Conservation (phyloP, 306 rosid genomes). For the Gleditsia sinensis region DNA sequence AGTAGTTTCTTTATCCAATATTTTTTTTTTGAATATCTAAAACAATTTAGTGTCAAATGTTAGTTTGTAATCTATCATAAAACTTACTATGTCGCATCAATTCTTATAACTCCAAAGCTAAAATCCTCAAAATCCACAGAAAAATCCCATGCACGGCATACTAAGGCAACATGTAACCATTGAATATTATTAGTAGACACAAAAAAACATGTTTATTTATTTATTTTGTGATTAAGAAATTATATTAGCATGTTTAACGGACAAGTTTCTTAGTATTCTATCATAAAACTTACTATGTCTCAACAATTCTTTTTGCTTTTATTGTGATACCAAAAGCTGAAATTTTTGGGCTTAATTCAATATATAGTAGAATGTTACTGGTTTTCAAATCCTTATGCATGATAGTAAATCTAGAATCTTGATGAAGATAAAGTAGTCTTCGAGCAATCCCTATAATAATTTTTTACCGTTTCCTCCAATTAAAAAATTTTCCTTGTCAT, state of each 20-base stretch:
- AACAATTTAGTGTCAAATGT: no score
- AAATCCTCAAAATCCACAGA: constrained; percentile 35
- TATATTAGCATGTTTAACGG: no score
- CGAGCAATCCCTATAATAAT: not conserved
- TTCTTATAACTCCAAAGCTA: constrained; percentile 41
- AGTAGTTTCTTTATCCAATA: no score
- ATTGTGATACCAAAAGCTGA: not conserved
- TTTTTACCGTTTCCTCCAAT: not conserved
- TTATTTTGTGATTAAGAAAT: no score
- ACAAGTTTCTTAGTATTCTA: no score
- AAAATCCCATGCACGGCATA: not conserved
- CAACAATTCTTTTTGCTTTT: not conserved
- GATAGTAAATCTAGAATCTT: not conserved
- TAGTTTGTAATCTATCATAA: no score
- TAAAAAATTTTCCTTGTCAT: not conserved
- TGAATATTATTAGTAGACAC: no score
- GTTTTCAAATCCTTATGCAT: not conserved
- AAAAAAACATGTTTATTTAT: no score
- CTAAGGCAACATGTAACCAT: not conserved
- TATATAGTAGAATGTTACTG: not conserved
- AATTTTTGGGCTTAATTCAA: not conserved
- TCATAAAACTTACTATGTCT: not conserved
- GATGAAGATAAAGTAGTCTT: not conserved
- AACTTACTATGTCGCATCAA: constrained; percentile 37
- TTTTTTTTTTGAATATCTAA: no score